Evolutionary conservation across 106 monocot genomes (phyloP), one percentile per base, ranked within the genome.

Genomic region (Dendrobium huoshanense): DNA sequence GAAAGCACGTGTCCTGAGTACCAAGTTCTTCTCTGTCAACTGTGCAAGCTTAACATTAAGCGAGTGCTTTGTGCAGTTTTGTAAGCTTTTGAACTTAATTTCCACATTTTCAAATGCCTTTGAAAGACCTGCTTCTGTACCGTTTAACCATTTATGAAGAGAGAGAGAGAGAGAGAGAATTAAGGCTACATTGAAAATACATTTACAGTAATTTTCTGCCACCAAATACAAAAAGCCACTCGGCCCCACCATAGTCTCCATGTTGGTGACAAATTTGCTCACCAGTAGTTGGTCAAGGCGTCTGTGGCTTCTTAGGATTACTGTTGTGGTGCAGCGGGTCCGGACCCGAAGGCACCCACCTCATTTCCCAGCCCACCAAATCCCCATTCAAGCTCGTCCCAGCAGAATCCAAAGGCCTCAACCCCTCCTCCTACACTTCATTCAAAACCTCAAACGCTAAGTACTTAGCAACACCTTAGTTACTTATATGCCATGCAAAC

Each of bases 301-400:
- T 84, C 78, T 82, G 75, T 9, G 88, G 91, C 70, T 83, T 88
- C 80, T 82, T 80, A n/a, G 91, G 91, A 75, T 81, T 86, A 9
- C 86, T 55, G 55, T 86, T 84, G 74, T 91, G 91, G 82, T 91
- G 91, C 75, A 91, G 55, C 13, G 91, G 91, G 80, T 91, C 91
- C 3, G 91, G 91, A 24, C 91, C 90, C 3, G 90, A 91, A 4
- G 90, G 90, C 25, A 81, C 91, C 78, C 45, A 80, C 78, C 91
- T 88, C 79, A 88, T 67, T 41, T 88, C 86, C 82, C 78, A 82
- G 49, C 81, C 75, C 27, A 77, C 74, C 73, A 77, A 29, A 67
- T 77, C 81, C 9, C n/a, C 72, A 51, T 33, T 42, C 67, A 10
- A 4, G 0, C 18, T 80, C 29, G 31, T 13, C 19, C 13, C 27